phyloP scores from a whole-genome alignment of 225 moss, liverwort and hornwort genomes.

The Rhytidiadelphus loreus region DNA sequence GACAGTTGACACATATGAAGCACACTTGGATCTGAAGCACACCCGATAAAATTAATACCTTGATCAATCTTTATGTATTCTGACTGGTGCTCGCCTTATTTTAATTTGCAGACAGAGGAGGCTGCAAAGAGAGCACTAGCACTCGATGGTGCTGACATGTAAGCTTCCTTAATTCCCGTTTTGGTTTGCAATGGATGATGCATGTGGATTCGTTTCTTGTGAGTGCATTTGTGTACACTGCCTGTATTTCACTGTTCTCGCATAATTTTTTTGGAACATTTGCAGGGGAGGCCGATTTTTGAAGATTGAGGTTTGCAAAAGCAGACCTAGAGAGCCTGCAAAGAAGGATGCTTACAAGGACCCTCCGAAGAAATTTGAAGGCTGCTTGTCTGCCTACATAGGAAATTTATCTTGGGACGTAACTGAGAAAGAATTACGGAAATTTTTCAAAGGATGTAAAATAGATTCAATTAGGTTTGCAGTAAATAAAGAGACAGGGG shows the following conservation, averaged over 20 bases:
- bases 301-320: slow-evolving; percentile 66
- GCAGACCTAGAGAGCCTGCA: slow-evolving; percentile 8
- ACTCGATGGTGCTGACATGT: slow-evolving; percentile 79
- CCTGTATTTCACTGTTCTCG: background rate
- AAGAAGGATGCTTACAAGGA: slow-evolving; percentile 37
- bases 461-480: slow-evolving; percentile 47
- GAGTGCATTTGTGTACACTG: background rate
- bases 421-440: slow-evolving; percentile 53
- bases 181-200: background rate
- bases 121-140: slow-evolving; percentile 57
- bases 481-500: slow-evolving; percentile 50
- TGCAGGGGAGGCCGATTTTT: slow-evolving; percentile 78
- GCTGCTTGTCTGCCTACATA: slow-evolving; percentile 65
- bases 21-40: background rate
- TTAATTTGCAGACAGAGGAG: slow-evolving; percentile 57
- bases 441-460: slow-evolving; percentile 49
- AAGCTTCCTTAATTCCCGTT: background rate
- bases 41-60: too few relatives aligned
- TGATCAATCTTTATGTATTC: background rate
- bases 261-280: background rate
- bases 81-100: background rate
- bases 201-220: background rate
- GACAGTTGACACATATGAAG: background rate
- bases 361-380: slow-evolving; percentile 52
- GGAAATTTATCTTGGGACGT: slow-evolving; percentile 80